Percentiles rank a stretch among this genome's conserved stretches.
phyloP scores from a whole-genome alignment of 2,329 filamentous ascomycete species.

The Grosmannia huntii region DNA sequence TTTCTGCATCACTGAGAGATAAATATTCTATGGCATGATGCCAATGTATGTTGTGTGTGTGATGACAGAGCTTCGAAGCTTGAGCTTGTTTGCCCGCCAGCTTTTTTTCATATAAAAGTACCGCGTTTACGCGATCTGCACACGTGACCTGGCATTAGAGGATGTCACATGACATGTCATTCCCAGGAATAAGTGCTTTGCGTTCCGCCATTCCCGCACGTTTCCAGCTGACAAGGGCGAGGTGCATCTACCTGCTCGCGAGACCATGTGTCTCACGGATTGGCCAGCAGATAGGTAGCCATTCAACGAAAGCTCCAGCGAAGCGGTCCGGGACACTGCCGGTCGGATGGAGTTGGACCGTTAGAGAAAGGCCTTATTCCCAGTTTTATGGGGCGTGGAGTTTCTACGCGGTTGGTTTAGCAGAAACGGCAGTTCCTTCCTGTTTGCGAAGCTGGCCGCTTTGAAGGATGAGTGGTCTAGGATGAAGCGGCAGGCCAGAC shows the following conservation, averaged over 20 bases:
- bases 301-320: not conserved
- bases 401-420: not conserved
- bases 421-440: not conserved
- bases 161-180: not conserved
- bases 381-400: not conserved
- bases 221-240: not conserved
- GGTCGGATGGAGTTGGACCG: not conserved
- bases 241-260: not conserved
- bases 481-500: not conserved
- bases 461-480: no score
- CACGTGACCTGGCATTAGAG: not conserved
- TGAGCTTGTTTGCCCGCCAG: not conserved
- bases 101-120: not conserved
- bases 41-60: no score
- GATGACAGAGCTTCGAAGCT: not conserved
- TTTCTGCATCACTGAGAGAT: not conserved
- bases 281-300: not conserved
- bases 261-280: not conserved
- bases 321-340: not conserved
- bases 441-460: not conserved
- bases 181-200: no score
- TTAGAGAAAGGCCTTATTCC: not conserved
- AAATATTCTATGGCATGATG: not conserved
- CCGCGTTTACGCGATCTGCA: not conserved
- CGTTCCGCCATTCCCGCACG: not conserved